Evolutionary conservation across 805 yeast genomes (phyloP), one percentile per base, ranked within the genome.

Genomic region (Groenewaldozyma tartarivorans): DNA sequence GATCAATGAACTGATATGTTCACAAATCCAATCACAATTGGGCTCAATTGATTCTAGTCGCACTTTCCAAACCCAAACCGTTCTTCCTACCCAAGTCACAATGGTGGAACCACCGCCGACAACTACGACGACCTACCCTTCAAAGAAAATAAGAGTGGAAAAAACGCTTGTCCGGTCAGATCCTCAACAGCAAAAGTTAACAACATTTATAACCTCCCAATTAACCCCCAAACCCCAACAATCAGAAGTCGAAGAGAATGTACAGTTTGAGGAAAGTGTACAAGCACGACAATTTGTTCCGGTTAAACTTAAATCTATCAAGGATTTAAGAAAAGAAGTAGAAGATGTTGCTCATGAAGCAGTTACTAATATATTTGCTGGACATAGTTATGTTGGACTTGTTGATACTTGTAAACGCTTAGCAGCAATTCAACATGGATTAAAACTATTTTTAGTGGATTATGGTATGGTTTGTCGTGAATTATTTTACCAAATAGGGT

Each of bases 391-490:
- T 54, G 80, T 92, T 5, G 98, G 98, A 0, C 62, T 90, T 2
- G 88, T 84, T 1, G 97, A 90, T 55, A 71, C 72, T 7, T 54
- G 61, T 9, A 71, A 75, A 46, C 64, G 96, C 34, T 63, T 90
- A 17, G 79, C 82, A 11, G 81, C 95, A n/a, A 67, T 90, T 34
- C 98, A 92, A 56, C 73, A 78, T 54, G 95, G 81, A 50, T 81
- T 87, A 5, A 76, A 77, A 43, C 64, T 92, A 11, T 81, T 72
- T 55, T 60, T 92, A 19, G 76, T 90, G 16, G 96, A 90, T 58
- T 92, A 86, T 58, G 85, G 80, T 0, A 69, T 82, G 0, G 56
- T 84, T 1, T 66, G 79, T 21, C 60, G 63, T 45, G 85, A 83
- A 46, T 66, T 86, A 41, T 87, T 82, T 52, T 92, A 87, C 58